phyloP scores from a whole-genome alignment of 805 yeast species.

The Pichia deserticola region DNA sequence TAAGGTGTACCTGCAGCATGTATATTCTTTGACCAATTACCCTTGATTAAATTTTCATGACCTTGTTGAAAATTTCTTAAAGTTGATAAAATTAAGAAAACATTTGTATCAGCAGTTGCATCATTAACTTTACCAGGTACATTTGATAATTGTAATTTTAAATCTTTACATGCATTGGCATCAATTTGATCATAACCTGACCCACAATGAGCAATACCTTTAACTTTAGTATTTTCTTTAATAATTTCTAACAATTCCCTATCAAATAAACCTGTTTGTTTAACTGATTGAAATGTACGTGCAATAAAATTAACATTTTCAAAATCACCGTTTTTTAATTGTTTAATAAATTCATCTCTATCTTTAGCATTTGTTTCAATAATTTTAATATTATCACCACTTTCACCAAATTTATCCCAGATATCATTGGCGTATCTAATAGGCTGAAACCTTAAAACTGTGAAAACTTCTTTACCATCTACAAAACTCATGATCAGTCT shows the following conservation, averaged over 20 bases:
- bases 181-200: slow-evolving; percentile 55
- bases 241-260: slow-evolving; percentile 33
- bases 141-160: slow-evolving; percentile 41
- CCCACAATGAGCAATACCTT: slow-evolving; percentile 41
- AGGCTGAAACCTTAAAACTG: slow-evolving; percentile 60
- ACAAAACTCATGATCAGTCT: slow-evolving; percentile 9
- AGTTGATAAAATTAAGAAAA: slow-evolving; percentile 44
- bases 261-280: slow-evolving; percentile 35
- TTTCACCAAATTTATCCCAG: slow-evolving; percentile 39
- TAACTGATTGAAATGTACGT: slow-evolving; percentile 34
- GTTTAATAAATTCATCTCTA: slow-evolving; percentile 35
- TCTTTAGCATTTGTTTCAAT: slow-evolving; percentile 35
- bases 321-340: slow-evolving; percentile 30
- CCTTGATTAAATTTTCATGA: slow-evolving; percentile 42
- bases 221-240: slow-evolving; percentile 28
- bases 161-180: slow-evolving; percentile 31
- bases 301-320: slow-evolving; percentile 32
- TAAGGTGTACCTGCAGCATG: slow-evolving; percentile 47
- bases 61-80: slow-evolving; percentile 56
- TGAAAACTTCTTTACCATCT: slow-evolving; percentile 34
- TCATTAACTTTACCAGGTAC: slow-evolving; percentile 47
- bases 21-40: slow-evolving; percentile 48
- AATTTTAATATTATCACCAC: slow-evolving; percentile 33
- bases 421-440: slow-evolving; percentile 52
- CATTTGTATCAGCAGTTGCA: slow-evolving; percentile 51